Evolutionary conservation across 2,329 filamentous ascomycete species (phyloP).

Genomic region (Furcasterigmium sp.): DNA sequence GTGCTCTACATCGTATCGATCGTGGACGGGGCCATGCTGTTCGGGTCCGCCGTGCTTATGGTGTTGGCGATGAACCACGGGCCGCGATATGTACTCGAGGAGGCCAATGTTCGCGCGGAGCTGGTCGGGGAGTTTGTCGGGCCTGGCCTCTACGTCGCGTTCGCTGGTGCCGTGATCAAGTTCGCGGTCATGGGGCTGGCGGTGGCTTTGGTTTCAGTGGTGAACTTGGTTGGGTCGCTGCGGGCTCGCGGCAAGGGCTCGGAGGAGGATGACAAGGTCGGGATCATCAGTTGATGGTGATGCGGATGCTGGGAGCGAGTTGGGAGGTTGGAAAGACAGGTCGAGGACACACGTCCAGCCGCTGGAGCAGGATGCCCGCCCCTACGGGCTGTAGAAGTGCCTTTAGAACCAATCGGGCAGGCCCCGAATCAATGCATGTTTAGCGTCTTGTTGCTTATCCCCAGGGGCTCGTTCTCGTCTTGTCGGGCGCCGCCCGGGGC

Average conservation of each 20-base stretch:
- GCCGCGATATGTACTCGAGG: background rate
- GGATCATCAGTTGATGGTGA: conserved; percentile 20
- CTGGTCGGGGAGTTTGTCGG: background rate
- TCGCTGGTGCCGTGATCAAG: background rate
- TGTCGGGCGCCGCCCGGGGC: no score
- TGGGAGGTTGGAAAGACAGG: background rate
- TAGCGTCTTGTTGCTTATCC: no score
- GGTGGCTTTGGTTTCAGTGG: background rate
- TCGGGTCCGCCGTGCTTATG: background rate
- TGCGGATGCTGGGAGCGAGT: conserved; percentile 18
- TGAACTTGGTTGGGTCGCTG: background rate
- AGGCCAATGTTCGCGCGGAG: background rate
- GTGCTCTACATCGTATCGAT: background rate
- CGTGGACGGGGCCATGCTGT: background rate
- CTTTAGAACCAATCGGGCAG: no score
- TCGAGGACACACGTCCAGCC: no score
- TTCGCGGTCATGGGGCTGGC: background rate
- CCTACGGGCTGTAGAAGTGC: no score
- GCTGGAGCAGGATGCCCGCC: no score
- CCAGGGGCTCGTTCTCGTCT: no score
- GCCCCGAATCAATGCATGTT: no score
- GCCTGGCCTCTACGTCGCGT: background rate
- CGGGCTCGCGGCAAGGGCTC: no score
- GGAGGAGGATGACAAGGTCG: conserved; percentile 6
- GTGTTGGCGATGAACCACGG: background rate